Conservation (phyloP, 2,329 filamentous ascomycete species). For the Penicillium olsonii region DNA sequence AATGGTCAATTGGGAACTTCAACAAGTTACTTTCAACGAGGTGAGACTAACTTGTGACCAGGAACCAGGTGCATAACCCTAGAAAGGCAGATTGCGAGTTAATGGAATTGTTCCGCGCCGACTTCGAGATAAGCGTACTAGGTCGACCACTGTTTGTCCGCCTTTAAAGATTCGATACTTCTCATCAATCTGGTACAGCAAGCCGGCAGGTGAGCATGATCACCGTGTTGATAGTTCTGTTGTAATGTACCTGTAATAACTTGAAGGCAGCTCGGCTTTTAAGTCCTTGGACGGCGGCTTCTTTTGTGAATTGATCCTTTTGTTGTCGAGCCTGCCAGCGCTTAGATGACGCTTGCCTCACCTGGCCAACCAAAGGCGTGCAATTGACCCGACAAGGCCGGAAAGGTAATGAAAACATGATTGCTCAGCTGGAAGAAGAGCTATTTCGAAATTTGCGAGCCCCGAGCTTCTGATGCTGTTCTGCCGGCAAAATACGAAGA, state of each 20-base stretch:
- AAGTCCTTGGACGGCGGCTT: constrained; percentile 75
- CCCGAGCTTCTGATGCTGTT: constrained; percentile 6
- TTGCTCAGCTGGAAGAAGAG: not conserved
- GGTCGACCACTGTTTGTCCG: constrained; percentile 85
- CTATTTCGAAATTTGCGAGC: not conserved
- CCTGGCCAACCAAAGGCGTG: constrained; percentile 5
- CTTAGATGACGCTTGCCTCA: constrained; percentile 59
- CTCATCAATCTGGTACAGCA: constrained; percentile 68
- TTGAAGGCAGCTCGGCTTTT: constrained; percentile 95
- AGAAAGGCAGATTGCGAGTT: constrained; percentile 23
- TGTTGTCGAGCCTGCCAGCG: constrained; percentile 81
- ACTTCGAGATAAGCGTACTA: constrained; percentile 56
- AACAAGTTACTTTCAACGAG: not conserved
- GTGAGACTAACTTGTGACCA: constrained; percentile 55
- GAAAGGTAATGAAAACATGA: constrained; percentile 14
- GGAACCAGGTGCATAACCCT: constrained; percentile 57
- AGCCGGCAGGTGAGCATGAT: not conserved
- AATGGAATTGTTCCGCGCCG: not conserved
- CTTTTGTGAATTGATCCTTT: constrained; percentile 69
- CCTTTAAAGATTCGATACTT: constrained; percentile 76
- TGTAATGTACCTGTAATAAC: constrained; percentile 69
- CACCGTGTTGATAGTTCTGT: not conserved
- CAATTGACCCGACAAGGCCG: not conserved
- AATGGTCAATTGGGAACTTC: constrained; percentile 8
- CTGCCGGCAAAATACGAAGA: constrained; percentile 18